Evolutionary conservation across 1,284 basidiomycete genomes (phyloP).

Genomic region (Caloboletus firmus): DNA sequence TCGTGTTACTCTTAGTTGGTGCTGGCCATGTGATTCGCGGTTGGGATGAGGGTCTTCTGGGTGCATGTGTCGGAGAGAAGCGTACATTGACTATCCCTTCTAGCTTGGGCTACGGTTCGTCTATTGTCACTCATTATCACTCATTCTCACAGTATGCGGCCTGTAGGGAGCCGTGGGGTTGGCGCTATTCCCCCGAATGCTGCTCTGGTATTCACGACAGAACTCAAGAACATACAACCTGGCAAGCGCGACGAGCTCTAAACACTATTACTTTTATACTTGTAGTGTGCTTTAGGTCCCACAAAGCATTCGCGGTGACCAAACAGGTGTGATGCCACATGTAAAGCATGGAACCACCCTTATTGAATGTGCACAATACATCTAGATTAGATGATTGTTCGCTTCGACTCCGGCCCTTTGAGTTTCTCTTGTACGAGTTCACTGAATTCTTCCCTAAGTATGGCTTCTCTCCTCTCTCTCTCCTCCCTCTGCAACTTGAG

Average conservation of each 20-base stretch:
- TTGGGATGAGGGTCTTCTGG: conserved; percentile 76
- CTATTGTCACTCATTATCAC: background rate
- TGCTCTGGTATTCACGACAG: conserved; percentile 87
- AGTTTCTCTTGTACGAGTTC: conserved; percentile 76
- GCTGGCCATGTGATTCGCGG: conserved; percentile 79
- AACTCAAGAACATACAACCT: conserved; percentile 61
- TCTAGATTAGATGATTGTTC: conserved; percentile 4
- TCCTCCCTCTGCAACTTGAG: conserved; percentile 93
- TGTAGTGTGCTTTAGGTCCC: background rate
- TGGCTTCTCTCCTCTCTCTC: conserved; percentile 83
- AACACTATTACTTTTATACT: background rate
- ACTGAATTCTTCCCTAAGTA: conserved; percentile 77
- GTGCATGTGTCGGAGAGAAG: conserved; percentile 91
- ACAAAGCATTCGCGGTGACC: background rate
- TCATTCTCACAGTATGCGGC: background rate
- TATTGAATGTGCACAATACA: background rate
- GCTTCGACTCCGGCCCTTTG: conserved; percentile 42
- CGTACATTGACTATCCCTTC: conserved; percentile 87
- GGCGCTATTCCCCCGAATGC: conserved; percentile 82
- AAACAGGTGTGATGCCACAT: background rate
- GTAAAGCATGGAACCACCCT: background rate
- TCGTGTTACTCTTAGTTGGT: conserved; percentile 53
- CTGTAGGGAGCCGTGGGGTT: conserved; percentile 70
- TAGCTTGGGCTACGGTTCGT: conserved; percentile 77
- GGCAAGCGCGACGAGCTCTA: conserved; percentile 41